These are phyloP conservation scores for Sclerotinia spermophila DNA, from an alignment of 2,329 filamentous ascomycete species.

Conservation along the genomic window DNA sequence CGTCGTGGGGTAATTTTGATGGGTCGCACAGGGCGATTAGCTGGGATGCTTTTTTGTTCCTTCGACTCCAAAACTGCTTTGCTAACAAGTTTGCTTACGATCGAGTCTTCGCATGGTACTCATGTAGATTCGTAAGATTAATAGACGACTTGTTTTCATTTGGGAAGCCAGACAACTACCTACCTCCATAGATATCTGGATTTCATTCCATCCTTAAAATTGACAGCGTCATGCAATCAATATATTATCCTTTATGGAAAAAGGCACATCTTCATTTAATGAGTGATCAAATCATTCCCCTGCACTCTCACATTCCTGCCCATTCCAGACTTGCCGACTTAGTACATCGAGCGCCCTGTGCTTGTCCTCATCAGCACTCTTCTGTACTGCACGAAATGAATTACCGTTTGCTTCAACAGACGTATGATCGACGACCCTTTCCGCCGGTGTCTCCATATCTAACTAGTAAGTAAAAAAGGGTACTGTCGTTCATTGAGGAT, in stretches of 20 bases:
- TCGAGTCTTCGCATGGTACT: background rate
- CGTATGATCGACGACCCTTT: slow-evolving; percentile 16
- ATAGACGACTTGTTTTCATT: background rate
- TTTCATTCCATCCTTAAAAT: background rate
- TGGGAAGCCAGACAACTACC: background rate
- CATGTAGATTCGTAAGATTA: too few relatives aligned
- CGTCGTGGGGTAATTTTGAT: slow-evolving; percentile 14
- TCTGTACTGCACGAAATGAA: background rate
- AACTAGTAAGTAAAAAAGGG: background rate
- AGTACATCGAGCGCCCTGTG: slow-evolving; percentile 3
- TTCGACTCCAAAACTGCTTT: background rate
- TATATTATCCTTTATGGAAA: background rate
- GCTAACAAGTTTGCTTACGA: too few relatives aligned
- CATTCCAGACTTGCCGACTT: background rate
- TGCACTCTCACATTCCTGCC: background rate
- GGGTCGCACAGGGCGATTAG: slow-evolving; percentile 13
- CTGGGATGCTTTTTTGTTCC: slow-evolving; percentile 2
- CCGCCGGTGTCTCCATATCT: slow-evolving; percentile 1
- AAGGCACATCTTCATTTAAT: background rate
- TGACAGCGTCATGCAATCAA: background rate
- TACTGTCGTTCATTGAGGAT: background rate
- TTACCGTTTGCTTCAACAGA: background rate
- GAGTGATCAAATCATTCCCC: background rate
- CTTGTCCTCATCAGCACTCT: background rate
- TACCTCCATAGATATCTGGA: background rate